A percentile compares a stretch with the other conserved stretches of the same genome.
phyloP scores from a whole-genome alignment of 2,329 filamentous ascomycete species.

The Paraconiothyrium sp. region DNA sequence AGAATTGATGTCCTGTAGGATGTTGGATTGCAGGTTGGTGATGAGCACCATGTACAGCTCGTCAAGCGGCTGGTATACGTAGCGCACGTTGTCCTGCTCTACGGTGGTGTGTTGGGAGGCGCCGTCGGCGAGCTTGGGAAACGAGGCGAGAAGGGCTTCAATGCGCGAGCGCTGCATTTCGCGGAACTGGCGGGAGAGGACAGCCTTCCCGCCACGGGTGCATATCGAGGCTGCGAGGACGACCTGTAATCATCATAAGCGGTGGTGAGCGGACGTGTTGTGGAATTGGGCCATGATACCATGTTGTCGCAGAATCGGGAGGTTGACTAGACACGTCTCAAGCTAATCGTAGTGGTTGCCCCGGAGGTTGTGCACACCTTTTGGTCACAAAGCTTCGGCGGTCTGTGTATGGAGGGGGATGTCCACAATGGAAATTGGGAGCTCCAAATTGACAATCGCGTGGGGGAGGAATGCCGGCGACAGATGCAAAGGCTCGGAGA shows the following conservation, averaged over 20 bases:
- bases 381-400: slow-evolving; percentile 10
- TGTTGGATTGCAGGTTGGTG: slow-evolving; percentile 99
- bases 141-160: slow-evolving; percentile 94
- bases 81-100: slow-evolving; percentile 99
- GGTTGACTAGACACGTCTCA: neutral
- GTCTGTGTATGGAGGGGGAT: slow-evolving; percentile 20
- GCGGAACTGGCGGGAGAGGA: slow-evolving; percentile 96
- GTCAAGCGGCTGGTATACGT: slow-evolving; percentile 98
- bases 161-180: slow-evolving; percentile 97
- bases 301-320: slow-evolving; percentile 10
- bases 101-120: slow-evolving; percentile 98
- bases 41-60: slow-evolving; percentile 99
- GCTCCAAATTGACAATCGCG: slow-evolving; percentile 3
- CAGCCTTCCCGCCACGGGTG: slow-evolving; percentile 96
- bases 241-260: slow-evolving; percentile 67
- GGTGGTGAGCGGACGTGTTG: neutral
- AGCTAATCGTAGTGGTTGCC: slow-evolving; percentile 1
- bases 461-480: neutral
- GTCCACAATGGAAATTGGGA: slow-evolving; percentile 23
- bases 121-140: slow-evolving; percentile 95
- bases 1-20: slow-evolving; percentile 98
- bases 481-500: neutral
- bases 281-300: slow-evolving; percentile 18
- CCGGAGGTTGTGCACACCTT: neutral
- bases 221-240: slow-evolving; percentile 99